Evolutionary conservation across 2,329 filamentous ascomycete genomes (phyloP).

Genomic region (Cladophialophora psammophila): DNA sequence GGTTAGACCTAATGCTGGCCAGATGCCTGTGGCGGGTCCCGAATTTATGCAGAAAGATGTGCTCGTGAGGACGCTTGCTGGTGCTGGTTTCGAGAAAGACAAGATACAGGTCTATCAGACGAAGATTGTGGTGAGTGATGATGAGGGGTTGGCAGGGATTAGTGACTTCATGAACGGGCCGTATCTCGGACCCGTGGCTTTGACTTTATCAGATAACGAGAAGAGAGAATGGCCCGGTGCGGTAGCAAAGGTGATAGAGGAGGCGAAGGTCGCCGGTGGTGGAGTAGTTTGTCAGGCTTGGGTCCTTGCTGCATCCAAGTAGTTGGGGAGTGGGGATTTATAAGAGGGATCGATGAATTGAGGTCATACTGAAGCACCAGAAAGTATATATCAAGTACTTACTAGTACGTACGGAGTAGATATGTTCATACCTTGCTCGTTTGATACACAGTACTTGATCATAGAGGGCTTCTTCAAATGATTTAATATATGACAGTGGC

Average conservation of each 20-base stretch:
- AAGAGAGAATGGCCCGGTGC: neutral
- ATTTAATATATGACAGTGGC: no score
- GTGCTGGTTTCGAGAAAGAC: neutral
- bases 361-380: no score
- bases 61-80: neutral
- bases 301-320: conserved; percentile 1
- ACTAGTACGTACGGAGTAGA: no score
- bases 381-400: no score
- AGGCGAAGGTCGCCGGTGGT: neutral
- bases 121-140: neutral
- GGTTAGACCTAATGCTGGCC: neutral
- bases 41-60: neutral
- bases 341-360: no score
- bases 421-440: no score
- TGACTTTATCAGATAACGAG: neutral
- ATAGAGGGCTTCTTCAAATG: no score
- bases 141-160: neutral
- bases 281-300: neutral
- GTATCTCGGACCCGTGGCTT: neutral
- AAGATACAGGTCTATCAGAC: neutral
- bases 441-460: no score
- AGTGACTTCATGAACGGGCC: neutral
- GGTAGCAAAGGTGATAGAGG: neutral
- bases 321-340: neutral
- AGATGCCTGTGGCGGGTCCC: neutral